These are phyloP conservation scores for Choiromyces venosus DNA, from an alignment of 495 filamentous ascomycete species.

Conservation along the genomic window DNA sequence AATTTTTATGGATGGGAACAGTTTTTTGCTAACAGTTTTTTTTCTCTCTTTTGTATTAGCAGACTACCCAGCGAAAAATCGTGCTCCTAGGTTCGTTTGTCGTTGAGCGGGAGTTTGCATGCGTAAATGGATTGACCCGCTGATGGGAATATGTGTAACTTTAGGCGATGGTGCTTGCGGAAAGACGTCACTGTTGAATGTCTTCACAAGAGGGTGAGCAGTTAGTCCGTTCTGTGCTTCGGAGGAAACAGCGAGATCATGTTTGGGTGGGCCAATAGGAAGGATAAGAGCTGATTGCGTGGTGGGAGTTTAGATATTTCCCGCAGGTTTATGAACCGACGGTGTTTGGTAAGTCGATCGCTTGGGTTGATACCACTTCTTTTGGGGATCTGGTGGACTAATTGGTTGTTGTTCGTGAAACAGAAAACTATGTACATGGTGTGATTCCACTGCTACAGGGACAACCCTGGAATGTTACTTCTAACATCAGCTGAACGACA, in stretches of 20 bases:
- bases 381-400: constrained; percentile 29
- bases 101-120: background rate
- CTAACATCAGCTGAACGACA: constrained; percentile 7
- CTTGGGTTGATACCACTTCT: constrained; percentile 7
- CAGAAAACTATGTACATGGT: constrained; percentile 99
- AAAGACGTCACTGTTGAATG: constrained; percentile 94
- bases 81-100: constrained; percentile 67
- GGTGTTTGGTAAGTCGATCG: constrained; percentile 65
- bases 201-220: constrained; percentile 90
- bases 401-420: constrained; percentile 27
- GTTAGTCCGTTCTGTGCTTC: constrained; percentile 4
- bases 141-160: constrained; percentile 45
- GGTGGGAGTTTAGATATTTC: constrained; percentile 63
- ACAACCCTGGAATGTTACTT: constrained; percentile 17
- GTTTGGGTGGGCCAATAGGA: background rate
- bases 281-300: constrained; percentile 16
- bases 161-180: constrained; percentile 93
- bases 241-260: background rate
- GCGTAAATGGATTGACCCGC: constrained; percentile 12
- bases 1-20: background rate
- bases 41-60: constrained; percentile 12
- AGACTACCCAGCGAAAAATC: constrained; percentile 93
- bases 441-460: constrained; percentile 33
- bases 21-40: constrained; percentile 28
- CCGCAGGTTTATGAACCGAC: constrained; percentile 98